These are phyloP conservation scores for Spathaspora boniae DNA, from an alignment of 805 yeast genomes.

Conservation along the genomic window DNA sequence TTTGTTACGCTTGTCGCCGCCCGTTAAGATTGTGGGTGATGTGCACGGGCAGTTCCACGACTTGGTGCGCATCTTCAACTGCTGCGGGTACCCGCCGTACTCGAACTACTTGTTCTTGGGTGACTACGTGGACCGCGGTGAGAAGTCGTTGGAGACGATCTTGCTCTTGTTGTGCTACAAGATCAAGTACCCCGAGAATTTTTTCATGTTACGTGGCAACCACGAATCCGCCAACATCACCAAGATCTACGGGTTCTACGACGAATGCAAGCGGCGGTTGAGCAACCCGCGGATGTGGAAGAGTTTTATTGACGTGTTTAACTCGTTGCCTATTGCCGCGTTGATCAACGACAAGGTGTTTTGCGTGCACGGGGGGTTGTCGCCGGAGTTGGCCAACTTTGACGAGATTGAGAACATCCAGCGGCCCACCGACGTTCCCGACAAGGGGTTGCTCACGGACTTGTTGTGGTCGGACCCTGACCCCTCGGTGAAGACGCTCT, in stretches of 20 bases:
- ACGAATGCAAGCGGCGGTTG: slow-evolving; percentile 56
- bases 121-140: slow-evolving; percentile 59
- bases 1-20: slow-evolving; percentile 63
- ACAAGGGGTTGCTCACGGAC: slow-evolving; percentile 73
- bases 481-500: slow-evolving; percentile 28
- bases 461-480: slow-evolving; percentile 83
- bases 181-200: slow-evolving; percentile 58
- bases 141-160: slow-evolving; percentile 55
- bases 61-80: slow-evolving; percentile 50
- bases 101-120: slow-evolving; percentile 55
- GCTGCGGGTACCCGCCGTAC: slow-evolving; percentile 59
- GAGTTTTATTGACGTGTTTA: slow-evolving; percentile 51
- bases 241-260: slow-evolving; percentile 58
- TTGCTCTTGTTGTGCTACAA: slow-evolving; percentile 50
- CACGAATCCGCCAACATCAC: slow-evolving; percentile 59
- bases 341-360: slow-evolving; percentile 56
- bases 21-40: slow-evolving; percentile 82
- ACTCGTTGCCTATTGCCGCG: slow-evolving; percentile 59
- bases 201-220: slow-evolving; percentile 57
- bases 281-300: slow-evolving; percentile 48
- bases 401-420: slow-evolving; percentile 67
- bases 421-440: slow-evolving; percentile 84
- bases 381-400: slow-evolving; percentile 64
- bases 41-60: slow-evolving; percentile 68
- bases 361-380: slow-evolving; percentile 69